Conservation (phyloP, 2,329 filamentous ascomycete species). For the Penicillium fuscoglaucum region DNA sequence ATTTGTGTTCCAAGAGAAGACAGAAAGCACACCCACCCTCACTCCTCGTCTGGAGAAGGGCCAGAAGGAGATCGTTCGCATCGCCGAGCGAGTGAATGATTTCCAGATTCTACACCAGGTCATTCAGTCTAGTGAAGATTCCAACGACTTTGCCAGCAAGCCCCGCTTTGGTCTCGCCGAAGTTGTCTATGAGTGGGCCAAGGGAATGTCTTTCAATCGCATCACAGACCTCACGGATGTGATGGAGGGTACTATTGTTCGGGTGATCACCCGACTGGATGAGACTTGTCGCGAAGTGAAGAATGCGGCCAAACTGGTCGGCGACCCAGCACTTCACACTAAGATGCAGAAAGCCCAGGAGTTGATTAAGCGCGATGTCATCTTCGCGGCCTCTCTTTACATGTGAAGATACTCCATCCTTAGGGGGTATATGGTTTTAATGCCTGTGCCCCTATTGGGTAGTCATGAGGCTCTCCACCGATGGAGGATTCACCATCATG, state of each 20-base stretch:
- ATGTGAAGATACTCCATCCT: conserved; percentile 57
- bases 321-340: conserved; percentile 85
- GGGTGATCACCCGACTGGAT: conserved; percentile 89
- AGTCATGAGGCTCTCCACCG: background rate
- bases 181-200: conserved; percentile 97
- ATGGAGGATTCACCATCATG: background rate
- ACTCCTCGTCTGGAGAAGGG: conserved; percentile 80
- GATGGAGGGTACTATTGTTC: conserved; percentile 93
- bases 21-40: conserved; percentile 74
- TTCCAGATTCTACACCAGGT: conserved; percentile 90
- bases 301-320: conserved; percentile 92
- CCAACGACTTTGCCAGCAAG: conserved; percentile 84
- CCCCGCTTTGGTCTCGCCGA: conserved; percentile 93
- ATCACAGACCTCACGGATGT: conserved; percentile 96
- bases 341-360: conserved; percentile 99
- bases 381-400: conserved; percentile 82
- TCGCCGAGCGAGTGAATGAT: conserved; percentile 88
- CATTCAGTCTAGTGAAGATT: conserved; percentile 83
- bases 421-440: background rate
- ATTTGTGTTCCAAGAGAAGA: conserved; percentile 98
- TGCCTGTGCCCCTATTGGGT: background rate
- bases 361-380: conserved; percentile 95
- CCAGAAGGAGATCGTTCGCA: conserved; percentile 79
- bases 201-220: conserved; percentile 97
- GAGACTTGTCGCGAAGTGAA: conserved; percentile 97